phyloP scores from a whole-genome alignment of 2,329 filamentous ascomycete species.

The Periglandula ipomoeae region DNA sequence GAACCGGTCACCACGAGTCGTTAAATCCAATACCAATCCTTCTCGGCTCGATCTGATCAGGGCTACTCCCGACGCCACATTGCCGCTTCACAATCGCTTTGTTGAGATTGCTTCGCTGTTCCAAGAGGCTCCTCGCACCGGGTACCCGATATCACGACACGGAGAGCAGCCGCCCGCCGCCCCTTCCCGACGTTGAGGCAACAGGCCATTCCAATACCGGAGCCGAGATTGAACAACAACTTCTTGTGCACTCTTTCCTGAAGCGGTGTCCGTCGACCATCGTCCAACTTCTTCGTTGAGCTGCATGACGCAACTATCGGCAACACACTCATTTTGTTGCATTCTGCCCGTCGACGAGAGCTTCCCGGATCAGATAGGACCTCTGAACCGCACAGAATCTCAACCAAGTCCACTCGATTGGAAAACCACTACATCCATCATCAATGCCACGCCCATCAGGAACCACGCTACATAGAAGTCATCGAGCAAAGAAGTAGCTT shows the following conservation, averaged over 20 bases:
- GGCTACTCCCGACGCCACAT: background rate
- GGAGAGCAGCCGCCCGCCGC: background rate
- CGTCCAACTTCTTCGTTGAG: no score
- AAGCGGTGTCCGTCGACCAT: no score
- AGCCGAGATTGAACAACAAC: background rate
- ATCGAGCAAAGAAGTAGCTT: background rate
- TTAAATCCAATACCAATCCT: background rate
- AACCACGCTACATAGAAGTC: background rate
- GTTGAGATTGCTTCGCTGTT: background rate
- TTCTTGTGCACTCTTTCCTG: background rate
- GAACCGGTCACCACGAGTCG: background rate
- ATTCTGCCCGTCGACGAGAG: background rate
- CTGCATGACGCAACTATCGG: no score
- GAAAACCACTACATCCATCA: background rate
- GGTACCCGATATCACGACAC: background rate
- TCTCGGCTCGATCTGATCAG: background rate
- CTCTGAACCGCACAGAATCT: no score
- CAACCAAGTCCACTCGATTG: no score
- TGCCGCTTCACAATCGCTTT: background rate
- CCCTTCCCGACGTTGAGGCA: background rate
- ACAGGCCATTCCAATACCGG: background rate
- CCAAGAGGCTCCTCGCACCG: background rate
- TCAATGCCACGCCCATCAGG: background rate
- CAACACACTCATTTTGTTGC: no score
- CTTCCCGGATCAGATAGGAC: no score